phyloP scores from a whole-genome alignment of 306 rosid genomes.

The Argentina anserina region DNA sequence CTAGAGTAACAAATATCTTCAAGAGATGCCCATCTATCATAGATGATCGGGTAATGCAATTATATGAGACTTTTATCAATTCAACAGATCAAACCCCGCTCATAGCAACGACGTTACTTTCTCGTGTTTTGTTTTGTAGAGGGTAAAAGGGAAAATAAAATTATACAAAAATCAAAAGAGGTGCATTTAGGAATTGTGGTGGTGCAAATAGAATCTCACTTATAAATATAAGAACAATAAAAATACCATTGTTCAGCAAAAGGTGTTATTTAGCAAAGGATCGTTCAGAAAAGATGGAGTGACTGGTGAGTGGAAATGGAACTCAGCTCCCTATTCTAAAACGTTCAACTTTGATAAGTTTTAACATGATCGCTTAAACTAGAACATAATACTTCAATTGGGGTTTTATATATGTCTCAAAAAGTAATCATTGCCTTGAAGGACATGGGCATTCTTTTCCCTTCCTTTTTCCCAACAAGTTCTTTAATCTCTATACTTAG shows the following conservation, averaged over 20 bases:
- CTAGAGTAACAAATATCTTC: no score
- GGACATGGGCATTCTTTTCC: conserved; percentile 10
- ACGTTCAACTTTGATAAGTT: conserved; percentile 6
- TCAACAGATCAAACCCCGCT: no score
- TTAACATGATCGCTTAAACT: background rate
- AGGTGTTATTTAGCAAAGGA: conserved; percentile 13
- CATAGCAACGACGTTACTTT: no score
- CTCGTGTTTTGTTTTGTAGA: no score
- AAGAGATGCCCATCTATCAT: no score
- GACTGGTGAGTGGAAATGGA: conserved; percentile 13
- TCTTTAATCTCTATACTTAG: conserved; percentile 5
- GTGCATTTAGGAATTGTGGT: no score
- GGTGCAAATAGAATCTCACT: no score
- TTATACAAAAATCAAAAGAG: no score
- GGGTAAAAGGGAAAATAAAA: no score
- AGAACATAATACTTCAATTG: background rate
- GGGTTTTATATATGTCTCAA: conserved; percentile 3
- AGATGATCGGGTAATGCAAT: no score
- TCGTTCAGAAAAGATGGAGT: conserved; percentile 7
- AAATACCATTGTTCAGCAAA: conserved; percentile 1
- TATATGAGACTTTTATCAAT: no score
- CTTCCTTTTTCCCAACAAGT: conserved; percentile 1
- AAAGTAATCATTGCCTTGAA: conserved; percentile 20
- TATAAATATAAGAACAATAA: background rate
- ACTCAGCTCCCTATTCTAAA: conserved; percentile 15